A percentile compares a stretch with the other conserved stretches of the same genome.
phyloP scores from a whole-genome alignment of 768 basidiomycete genomes.

The Lactarius hatsudake region DNA sequence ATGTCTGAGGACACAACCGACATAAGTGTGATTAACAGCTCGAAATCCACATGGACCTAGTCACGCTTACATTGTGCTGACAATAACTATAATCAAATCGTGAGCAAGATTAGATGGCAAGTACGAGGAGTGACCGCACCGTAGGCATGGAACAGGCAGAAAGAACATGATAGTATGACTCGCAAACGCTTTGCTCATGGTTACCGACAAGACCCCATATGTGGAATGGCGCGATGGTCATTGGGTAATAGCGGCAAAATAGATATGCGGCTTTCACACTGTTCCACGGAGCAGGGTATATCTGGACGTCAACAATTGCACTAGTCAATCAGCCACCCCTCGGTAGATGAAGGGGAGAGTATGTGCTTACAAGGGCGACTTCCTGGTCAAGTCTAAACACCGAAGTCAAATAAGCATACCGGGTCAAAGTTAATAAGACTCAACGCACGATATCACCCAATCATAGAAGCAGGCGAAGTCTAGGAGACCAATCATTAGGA shows the following conservation, averaged over 20 bases:
- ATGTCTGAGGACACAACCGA: conserved; percentile 11
- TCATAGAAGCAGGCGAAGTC: conserved; percentile 26
- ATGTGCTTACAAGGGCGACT: conserved; percentile 8
- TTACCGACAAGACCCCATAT: conserved; percentile 15
- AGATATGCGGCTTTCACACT: conserved; percentile 17
- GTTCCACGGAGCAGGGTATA: conserved; percentile 19
- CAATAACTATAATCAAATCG: not conserved
- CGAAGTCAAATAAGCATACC: not conserved
- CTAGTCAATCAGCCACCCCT: not conserved
- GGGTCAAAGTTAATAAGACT: not conserved
- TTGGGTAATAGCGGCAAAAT: conserved; percentile 24
- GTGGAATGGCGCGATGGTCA: conserved; percentile 19
- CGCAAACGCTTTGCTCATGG: conserved; percentile 3
- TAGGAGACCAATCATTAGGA: not conserved
- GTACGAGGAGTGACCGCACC: conserved; percentile 1
- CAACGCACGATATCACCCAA: conserved; percentile 26
- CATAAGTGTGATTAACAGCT: not conserved
- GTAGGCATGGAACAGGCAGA: conserved; percentile 15
- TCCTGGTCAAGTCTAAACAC: conserved; percentile 21
- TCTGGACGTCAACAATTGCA: conserved; percentile 2
- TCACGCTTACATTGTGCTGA: conserved; percentile 17
- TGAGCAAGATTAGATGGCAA: not conserved
- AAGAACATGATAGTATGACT: conserved; percentile 6
- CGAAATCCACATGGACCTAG: not conserved
- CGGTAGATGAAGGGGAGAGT: too few species aligned